phyloP scores from a whole-genome alignment of 2,329 filamentous ascomycete species.

The Phaeosphaeria sp. region DNA sequence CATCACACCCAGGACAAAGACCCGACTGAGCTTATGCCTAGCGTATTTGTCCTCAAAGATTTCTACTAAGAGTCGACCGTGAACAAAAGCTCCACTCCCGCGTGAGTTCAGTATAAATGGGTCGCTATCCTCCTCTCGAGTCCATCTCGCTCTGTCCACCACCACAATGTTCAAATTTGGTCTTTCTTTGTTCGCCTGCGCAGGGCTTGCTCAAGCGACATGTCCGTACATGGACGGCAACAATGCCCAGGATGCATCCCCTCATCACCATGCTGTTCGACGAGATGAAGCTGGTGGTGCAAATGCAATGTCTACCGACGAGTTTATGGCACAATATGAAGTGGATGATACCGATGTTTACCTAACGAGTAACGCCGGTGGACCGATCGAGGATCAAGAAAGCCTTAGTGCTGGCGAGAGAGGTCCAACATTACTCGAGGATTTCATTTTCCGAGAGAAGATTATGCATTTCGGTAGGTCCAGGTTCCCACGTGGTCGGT shows the following conservation, averaged over 20 bases:
- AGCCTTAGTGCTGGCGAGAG: slow-evolving; percentile 71
- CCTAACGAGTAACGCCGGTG: slow-evolving; percentile 70
- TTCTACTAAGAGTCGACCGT: not conserved
- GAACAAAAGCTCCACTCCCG: not conserved
- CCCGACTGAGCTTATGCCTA: slow-evolving; percentile 7
- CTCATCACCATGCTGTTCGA: slow-evolving; percentile 37
- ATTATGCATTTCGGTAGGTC: slow-evolving; percentile 27
- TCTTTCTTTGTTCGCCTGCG: slow-evolving; percentile 31
- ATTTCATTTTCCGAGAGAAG: slow-evolving; percentile 76
- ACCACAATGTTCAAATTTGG: slow-evolving; percentile 32
- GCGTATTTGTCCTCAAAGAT: not conserved
- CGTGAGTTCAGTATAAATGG: slow-evolving; percentile 21
- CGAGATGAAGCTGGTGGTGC: slow-evolving; percentile 25
- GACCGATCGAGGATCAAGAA: slow-evolving; percentile 70
- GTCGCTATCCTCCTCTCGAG: not conserved
- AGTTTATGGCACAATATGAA: slow-evolving; percentile 47
- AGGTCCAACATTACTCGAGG: slow-evolving; percentile 73
- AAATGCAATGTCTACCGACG: slow-evolving; percentile 30
- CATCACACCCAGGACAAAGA: slow-evolving; percentile 1
- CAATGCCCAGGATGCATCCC: slow-evolving; percentile 36
- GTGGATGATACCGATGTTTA: slow-evolving; percentile 45
- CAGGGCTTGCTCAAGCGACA: slow-evolving; percentile 29
- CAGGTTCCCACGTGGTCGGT: not conserved
- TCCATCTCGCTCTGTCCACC: not conserved
- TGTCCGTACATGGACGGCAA: slow-evolving; percentile 47